Evolutionary conservation across 1,284 basidiomycete genomes (phyloP), one percentile per base, ranked within the genome.

Genomic region (Fomitopsis schrenkii): DNA sequence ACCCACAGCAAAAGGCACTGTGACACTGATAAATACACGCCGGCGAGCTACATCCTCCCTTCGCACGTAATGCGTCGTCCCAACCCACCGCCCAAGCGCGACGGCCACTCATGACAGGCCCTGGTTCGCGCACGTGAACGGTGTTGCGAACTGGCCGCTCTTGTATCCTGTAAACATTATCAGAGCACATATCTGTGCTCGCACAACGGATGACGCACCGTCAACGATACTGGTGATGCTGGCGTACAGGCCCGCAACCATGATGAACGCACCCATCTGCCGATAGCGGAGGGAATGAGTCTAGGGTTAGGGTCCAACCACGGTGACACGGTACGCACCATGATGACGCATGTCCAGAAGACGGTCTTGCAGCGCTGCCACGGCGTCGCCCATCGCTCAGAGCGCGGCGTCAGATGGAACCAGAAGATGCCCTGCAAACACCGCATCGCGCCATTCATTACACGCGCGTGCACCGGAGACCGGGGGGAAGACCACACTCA

Each of bases 171-270:
- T 26, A 33, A 3, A 42, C 9, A 14, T 6, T 48, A 33, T 61
- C 38, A 35, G 33, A 17, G 2, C 1, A n/a, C 14, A 1, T 2
- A 4, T 2, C 0, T 1, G 17, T 33, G 28, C n/a, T 36, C 19
- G 10, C 17, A 17, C n/a, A 12, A 14, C 30, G 15, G 14, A 46
- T 17, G 3, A 63, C 68, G 17, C 53, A 72, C 72, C 71, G 10
- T 73, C 63, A 19, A 70, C 62, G 55, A 74, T 74, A 54, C 69
- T 69, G 38, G 61, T 46, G 36, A 74, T 70, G 55, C 72, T 73
- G 2, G 72, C 59, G 52, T 74, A 74, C 55, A 74, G 56, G 1
- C 72, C 72, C 1, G 69, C 72, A 5, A 74, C 68, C 72, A 74
- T 74, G 64, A 74, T 71, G 63, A 74, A 72, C 0, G 62, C 68